Evolutionary conservation across 768 basidiomycete species (phyloP), one percentile per base, ranked within the genome.

Genomic region (Agaricus sinodeliciosus): DNA sequence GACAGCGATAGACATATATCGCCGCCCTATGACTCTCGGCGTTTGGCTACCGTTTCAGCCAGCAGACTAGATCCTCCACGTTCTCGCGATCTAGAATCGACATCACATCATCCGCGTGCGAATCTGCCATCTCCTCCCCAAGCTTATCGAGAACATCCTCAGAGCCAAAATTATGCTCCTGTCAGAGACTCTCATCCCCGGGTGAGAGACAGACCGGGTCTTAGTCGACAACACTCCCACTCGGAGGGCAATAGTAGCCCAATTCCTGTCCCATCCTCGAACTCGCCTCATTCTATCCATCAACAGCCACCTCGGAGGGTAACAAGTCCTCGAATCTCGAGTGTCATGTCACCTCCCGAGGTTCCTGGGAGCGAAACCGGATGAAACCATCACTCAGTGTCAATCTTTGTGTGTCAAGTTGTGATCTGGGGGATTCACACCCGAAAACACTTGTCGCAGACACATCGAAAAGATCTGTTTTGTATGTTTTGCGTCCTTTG

Each of bases 1-100:
- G 72, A 71, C 28, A 63, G 67, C 35, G 74, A 77, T 45, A 64
- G 65, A 40, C 72, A 69, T 35, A 78, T 80, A 13, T 75, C 75
- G 2, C 75, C 72, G 15, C 73, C 80, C 5, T 74, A 75, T 54
- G 78, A 82, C 48, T 62, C 75, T 15, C 65, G 78, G 43, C 72
- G 79, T 13, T 66, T 46, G 27, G 45, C 75, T 25, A 80, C 81
- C 0, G 64, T 77, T 37, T 75, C 78, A 18, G 73, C 76, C 11
- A 69, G 67, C 35, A 74, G 81, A 37, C 62, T 78, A 48, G 82
- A 84, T 35, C 70, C 76, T 28, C 64, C 63, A 22, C 68, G 69
- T 18, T 46, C 63, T 27, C 68, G 66, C 49, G 57, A 60, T 3
- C 57, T 60, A 28, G 63, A 67, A 15, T 45, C 63, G 6, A 63